phyloP scores from a whole-genome alignment of 129 eudicot genomes.

The Chrysanthemum lavandulifolium region DNA sequence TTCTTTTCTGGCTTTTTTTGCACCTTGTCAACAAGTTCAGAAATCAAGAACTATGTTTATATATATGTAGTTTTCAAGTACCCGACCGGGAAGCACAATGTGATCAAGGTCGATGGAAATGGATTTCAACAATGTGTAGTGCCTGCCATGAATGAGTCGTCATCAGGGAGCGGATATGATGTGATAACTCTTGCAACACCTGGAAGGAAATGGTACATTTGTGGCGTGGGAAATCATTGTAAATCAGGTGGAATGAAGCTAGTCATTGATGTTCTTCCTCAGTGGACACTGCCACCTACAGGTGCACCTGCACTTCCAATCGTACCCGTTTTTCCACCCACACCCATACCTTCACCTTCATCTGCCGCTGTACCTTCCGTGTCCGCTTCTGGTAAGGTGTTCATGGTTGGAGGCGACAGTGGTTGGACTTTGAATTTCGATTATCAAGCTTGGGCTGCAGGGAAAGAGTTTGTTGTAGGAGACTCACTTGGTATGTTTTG shows the following conservation, averaged over 20 bases:
- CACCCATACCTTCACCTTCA: background rate
- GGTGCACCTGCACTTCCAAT: background rate
- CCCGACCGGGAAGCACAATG: conserved; percentile 33
- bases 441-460: conserved; percentile 29
- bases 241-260: conserved; percentile 17
- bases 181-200: conserved; percentile 31
- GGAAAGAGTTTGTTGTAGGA: conserved; percentile 30
- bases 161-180: conserved; percentile 31
- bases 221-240: conserved; percentile 39
- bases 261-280: conserved; percentile 5
- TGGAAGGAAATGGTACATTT: conserved; percentile 47
- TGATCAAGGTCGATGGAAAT: conserved; percentile 33
- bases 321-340: background rate
- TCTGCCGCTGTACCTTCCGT: background rate
- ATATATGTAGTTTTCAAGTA: conserved; percentile 24
- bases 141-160: background rate
- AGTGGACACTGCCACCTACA: background rate
- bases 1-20: no score
- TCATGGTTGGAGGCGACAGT: conserved; percentile 23
- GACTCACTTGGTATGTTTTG: conserved; percentile 23
- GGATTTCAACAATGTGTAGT: conserved; percentile 28
- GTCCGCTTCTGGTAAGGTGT: background rate
- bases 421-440: conserved; percentile 32
- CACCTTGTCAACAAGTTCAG: no score
- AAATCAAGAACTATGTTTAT: no score